Evolutionary conservation across 2,329 filamentous ascomycete species (phyloP), one percentile per base, ranked within the genome.

Genomic region (Penicillium sp.): DNA sequence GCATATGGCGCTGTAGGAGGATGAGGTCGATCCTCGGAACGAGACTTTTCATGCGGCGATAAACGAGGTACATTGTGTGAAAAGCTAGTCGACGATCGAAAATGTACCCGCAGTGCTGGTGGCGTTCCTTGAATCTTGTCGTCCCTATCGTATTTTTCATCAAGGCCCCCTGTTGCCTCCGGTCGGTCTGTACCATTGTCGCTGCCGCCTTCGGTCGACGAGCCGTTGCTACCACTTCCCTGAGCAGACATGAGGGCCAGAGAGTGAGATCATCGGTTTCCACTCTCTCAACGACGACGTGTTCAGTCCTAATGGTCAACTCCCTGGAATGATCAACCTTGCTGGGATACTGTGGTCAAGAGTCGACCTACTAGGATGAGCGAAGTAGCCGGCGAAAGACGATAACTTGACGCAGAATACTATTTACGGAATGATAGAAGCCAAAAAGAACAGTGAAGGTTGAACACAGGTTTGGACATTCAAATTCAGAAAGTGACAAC

Each of bases 1-100:
- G 51, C n/a, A 33, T 67, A 67, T 1, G 65, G 65, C 33, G 54
- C 56, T 2, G 55, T 44, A 0, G 64, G 56, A 1, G 29, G 53
- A 55, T 67, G 65, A 1, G 65, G 51, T 26, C 49, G 29, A 2
- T 45, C 55, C 15, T 61, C 60, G 2, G 52, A n/a, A 1, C 49
- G 44, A 2, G 31, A 33, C 15, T 59, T 55, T 23, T 59, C 44
- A 1, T 43, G 23, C 18, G 63, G 47, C 6, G 37, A 15, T 33
- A 49, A 23, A 18, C 49, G 62, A 9, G 43, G 40, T 11, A 27
- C 50, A 41, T 51, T 35, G 8, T 48, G 45, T 9, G 40, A 20
- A 18, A 42, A 49, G 11, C 5, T 49, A 23, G 35, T 23, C 8
- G 52, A 52, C 14, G 63, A 63, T 33, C 60, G 56, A 43, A 64